Evolutionary conservation across 2,329 filamentous ascomycete species (phyloP), one percentile per base, ranked within the genome.

Genomic region (Fusarium circinatum): DNA sequence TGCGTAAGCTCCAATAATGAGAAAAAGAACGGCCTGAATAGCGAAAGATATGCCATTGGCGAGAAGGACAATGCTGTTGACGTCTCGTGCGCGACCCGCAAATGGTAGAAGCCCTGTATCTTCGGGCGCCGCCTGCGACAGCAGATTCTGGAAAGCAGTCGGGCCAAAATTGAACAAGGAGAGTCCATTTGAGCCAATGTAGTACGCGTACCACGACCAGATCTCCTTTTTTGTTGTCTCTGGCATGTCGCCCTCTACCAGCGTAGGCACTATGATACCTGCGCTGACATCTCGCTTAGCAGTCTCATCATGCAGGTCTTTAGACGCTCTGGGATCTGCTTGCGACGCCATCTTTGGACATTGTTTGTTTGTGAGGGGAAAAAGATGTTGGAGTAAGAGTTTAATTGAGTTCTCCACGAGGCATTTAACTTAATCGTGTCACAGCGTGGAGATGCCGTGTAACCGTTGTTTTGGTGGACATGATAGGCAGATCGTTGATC

Each of bases 31-130:
- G 34, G 90, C 87, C 78, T 93, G 91, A 41, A 92, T 86, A 4
- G 90, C 90, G 78, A 93, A 93, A 22, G 87, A 90, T 63, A 93
- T 89, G 60, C 91, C 91, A 76, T 93, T 93, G 78, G 86, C 86
- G 1, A 92, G 83, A 13, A 93, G 83, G 8, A 93, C 89, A 61
- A 93, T 90, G 65, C 87, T 90, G 79, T 91, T 90, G 75, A 91
- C 87, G n/a, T 88, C 89, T 61, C 89, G 86, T 30, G 85, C 80
- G 42, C 82, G 82, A 20, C 90, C 90, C 3, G 87, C 86, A 68
- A 92, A 92, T 5, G 76, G 74, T 28, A 92, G 80, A 2, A 87
- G 83, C 4, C 84, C 86, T 15, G 83, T 84, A 55, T 88, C 85
- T 6, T 84, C 84, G 13, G 88, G 86, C 8, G 89, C 89, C 1